phyloP scores from a whole-genome alignment of 768 basidiomycete species.

The Hirschioporus abietinus region DNA sequence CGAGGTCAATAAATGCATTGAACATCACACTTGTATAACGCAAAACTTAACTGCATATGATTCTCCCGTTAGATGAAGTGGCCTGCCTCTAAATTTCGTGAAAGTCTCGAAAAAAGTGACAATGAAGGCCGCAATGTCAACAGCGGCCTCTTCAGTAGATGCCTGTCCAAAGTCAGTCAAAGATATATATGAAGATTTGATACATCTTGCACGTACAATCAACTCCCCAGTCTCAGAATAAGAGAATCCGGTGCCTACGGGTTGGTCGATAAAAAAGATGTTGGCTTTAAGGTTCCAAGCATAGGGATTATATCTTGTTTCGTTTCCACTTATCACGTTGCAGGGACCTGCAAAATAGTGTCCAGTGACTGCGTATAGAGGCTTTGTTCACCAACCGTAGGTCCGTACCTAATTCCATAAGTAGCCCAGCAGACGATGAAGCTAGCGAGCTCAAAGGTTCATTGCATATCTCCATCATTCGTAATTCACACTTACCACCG shows the following conservation, averaged over 20 bases:
- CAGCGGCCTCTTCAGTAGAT: slow-evolving; percentile 21
- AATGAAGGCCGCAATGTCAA: slow-evolving; percentile 22
- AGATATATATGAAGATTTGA: background rate
- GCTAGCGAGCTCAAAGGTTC: slow-evolving; percentile 25
- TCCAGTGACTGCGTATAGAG: background rate
- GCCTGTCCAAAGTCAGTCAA: background rate
- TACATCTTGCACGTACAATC: slow-evolving; percentile 25
- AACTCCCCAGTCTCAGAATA: slow-evolving; percentile 38
- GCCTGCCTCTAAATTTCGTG: slow-evolving; percentile 19
- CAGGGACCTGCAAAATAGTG: slow-evolving; percentile 22
- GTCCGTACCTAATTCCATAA: slow-evolving; percentile 57
- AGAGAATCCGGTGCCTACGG: slow-evolving; percentile 41
- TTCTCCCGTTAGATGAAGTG: slow-evolving; percentile 57
- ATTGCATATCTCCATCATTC: background rate
- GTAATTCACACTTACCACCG: slow-evolving; percentile 33
- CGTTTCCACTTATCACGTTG: slow-evolving; percentile 42
- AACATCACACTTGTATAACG: background rate
- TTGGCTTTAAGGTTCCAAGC: slow-evolving; percentile 24
- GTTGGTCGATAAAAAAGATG: slow-evolving; percentile 43
- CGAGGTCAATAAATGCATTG: background rate
- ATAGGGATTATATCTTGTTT: slow-evolving; percentile 49
- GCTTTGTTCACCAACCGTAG: slow-evolving; percentile 1
- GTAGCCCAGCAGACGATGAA: slow-evolving; percentile 56
- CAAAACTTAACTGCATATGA: slow-evolving; percentile 42
- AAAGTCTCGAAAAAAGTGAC: slow-evolving; percentile 22